Conservation (phyloP, 2,329 filamentous ascomycete species). For the Fusarium sp. region DNA sequence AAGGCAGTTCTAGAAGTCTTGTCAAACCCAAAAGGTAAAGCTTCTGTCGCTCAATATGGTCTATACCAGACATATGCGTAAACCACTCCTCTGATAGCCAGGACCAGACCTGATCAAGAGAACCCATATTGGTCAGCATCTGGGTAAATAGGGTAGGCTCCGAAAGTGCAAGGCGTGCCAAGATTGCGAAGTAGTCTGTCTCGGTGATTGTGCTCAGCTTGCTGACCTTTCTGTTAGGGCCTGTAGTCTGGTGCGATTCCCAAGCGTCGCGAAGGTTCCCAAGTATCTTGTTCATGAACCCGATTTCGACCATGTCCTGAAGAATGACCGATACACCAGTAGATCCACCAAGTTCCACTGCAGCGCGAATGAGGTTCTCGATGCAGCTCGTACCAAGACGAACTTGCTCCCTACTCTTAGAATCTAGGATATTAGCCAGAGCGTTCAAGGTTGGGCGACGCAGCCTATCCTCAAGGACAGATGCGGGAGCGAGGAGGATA, state of each 20-base stretch:
- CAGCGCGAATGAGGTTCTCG: conserved; percentile 73
- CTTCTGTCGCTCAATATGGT: conserved; percentile 74
- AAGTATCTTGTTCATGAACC: conserved; percentile 72
- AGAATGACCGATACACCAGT: conserved; percentile 72
- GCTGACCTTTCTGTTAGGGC: conserved; percentile 77
- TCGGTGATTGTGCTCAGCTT: conserved; percentile 80
- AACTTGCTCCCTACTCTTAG: conserved; percentile 67
- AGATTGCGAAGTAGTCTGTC: conserved; percentile 85
- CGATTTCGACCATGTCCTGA: conserved; percentile 72
- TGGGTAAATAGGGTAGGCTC: conserved; percentile 76
- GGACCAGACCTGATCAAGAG: conserved; percentile 64
- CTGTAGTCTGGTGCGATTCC: conserved; percentile 83
- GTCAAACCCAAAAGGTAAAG: conserved; percentile 79
- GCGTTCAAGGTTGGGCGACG: conserved; percentile 63
- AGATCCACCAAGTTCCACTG: conserved; percentile 70
- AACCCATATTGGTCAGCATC: conserved; percentile 61
- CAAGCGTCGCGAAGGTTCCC: conserved; percentile 74
- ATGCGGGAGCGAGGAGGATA: conserved; percentile 75
- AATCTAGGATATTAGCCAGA: conserved; percentile 62
- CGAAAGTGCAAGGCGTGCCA: conserved; percentile 81
- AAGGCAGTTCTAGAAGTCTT: conserved; percentile 73
- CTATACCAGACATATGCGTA: conserved; percentile 74
- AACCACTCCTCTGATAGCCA: conserved; percentile 76
- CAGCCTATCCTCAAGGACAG: conserved; percentile 69
- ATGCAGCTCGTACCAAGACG: conserved; percentile 70